phyloP scores from a whole-genome alignment of 768 basidiomycete species.

The Sistotremastrum suecicum region DNA sequence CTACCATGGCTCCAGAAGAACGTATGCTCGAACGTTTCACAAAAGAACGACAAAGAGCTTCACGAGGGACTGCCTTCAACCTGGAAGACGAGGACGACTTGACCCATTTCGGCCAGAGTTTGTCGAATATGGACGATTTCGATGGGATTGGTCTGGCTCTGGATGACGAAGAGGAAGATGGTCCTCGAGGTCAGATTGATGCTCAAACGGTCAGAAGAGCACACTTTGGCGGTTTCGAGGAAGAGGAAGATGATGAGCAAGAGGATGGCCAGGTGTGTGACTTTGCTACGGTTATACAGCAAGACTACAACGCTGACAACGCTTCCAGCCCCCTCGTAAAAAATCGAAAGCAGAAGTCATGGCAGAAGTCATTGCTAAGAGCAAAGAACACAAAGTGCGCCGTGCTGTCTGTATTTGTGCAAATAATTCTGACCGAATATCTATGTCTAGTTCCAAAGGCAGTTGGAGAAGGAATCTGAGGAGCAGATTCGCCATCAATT shows the following conservation, averaged over 20 bases:
- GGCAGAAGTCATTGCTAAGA: conserved; percentile 95
- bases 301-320: conserved; percentile 1
- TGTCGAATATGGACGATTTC: conserved; percentile 77
- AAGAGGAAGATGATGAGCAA: conserved; percentile 44
- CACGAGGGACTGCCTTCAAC: conserved; percentile 70
- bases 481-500: conserved; percentile 78
- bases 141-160: conserved; percentile 51
- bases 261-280: conserved; percentile 29
- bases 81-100: conserved; percentile 85
- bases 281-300: background rate
- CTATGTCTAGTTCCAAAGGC: conserved; percentile 57
- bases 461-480: conserved; percentile 75
- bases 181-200: conserved; percentile 50
- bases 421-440: conserved; percentile 5
- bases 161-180: conserved; percentile 40
- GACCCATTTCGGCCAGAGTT: conserved; percentile 82
- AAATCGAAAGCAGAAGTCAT: conserved; percentile 94
- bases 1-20: conserved; percentile 86
- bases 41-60: conserved; percentile 66
- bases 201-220: conserved; percentile 45
- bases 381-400: conserved; percentile 84
- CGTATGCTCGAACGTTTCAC: conserved; percentile 96
- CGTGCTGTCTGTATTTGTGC: background rate
- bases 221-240: conserved; percentile 83
- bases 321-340: conserved; percentile 57